Evolutionary conservation across 805 yeast species (phyloP).

Genomic region (Teunomyces panamensis): DNA sequence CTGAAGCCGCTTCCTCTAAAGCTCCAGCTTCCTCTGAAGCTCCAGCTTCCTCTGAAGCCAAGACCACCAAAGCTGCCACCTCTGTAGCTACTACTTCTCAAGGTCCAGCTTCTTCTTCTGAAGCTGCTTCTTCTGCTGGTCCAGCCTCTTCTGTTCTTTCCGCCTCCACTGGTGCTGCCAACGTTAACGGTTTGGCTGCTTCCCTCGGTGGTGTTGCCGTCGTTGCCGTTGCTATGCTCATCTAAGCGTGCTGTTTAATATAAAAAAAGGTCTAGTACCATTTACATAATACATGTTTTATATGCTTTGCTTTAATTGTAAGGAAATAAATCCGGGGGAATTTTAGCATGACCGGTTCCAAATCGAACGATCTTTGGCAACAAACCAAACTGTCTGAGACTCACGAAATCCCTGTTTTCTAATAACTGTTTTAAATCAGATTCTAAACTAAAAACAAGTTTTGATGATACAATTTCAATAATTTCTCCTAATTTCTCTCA

Average conservation of each 20-base stretch:
- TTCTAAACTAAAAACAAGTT: too few relatives aligned
- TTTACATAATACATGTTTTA: too few relatives aligned
- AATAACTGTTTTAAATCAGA: too few relatives aligned
- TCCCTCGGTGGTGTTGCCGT: slow-evolving; percentile 9
- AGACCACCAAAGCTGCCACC: slow-evolving; percentile 8
- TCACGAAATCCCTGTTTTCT: too few relatives aligned
- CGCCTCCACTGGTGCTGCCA: slow-evolving; percentile 5
- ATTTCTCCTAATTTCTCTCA: too few relatives aligned
- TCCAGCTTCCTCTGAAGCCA: slow-evolving; percentile 14
- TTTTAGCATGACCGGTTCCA: too few relatives aligned
- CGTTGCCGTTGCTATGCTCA: slow-evolving; percentile 12
- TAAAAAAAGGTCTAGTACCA: too few relatives aligned
- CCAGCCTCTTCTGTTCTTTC: slow-evolving; percentile 12
- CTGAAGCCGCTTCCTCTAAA: slow-evolving; percentile 4
- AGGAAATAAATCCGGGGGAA: too few relatives aligned
- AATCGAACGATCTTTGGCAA: too few relatives aligned
- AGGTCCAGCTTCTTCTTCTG: slow-evolving; percentile 3
- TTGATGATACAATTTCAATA: too few relatives aligned
- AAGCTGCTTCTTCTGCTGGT: slow-evolving; percentile 16
- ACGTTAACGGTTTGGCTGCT: slow-evolving; percentile 8
- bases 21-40: slow-evolving; percentile 1
- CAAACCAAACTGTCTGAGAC: too few relatives aligned
- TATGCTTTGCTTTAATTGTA: too few relatives aligned
- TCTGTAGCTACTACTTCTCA: slow-evolving; percentile 2
- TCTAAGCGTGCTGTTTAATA: slow-evolving; percentile 1